Percentiles rank a stretch among this genome's conserved stretches.
Evolutionary conservation across 139 green algal species (phyloP).

Genomic region (Eudorina sp.): DNA sequence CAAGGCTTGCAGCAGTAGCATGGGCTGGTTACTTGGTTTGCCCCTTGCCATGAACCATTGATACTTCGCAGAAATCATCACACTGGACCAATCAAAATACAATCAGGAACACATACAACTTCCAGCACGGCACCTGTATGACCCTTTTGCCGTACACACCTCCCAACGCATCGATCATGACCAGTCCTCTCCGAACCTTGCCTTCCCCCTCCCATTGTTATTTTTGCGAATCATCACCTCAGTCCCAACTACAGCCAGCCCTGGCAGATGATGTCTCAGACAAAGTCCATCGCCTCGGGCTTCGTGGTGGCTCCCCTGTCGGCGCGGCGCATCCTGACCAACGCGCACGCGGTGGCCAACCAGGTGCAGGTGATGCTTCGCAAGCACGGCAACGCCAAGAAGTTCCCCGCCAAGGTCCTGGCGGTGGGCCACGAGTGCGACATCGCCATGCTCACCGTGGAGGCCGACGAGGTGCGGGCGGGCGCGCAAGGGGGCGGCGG

Average conservation of each 20-base stretch:
- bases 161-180: too few relatives aligned
- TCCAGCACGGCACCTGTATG: too few relatives aligned
- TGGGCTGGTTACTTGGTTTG: too few relatives aligned
- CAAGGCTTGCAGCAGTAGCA: too few relatives aligned
- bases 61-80: too few relatives aligned
- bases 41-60: too few relatives aligned
- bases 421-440: constrained; percentile 95
- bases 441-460: constrained; percentile 93
- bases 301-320: constrained; percentile 71
- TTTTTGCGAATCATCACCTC: too few relatives aligned
- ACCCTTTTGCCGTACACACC: too few relatives aligned
- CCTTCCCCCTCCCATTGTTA: background rate
- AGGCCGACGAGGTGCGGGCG: constrained; percentile 77
- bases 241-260: constrained; percentile 84
- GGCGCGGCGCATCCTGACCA: constrained; percentile 78
- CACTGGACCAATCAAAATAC: too few relatives aligned
- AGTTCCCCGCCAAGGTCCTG: constrained; percentile 90
- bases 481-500: too few relatives aligned
- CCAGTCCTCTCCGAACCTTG: too few relatives aligned
- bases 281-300: constrained; percentile 71
- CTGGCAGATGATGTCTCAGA: constrained; percentile 80
- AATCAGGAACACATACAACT: too few relatives aligned
- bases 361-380: constrained; percentile 68
- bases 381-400: constrained; percentile 87
- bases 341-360: constrained; percentile 73